A percentile compares a stretch with the other conserved stretches of the same genome.
Conservation (phyloP, 495 filamentous ascomycete species). For the Talaromyces trachyspermus region DNA sequence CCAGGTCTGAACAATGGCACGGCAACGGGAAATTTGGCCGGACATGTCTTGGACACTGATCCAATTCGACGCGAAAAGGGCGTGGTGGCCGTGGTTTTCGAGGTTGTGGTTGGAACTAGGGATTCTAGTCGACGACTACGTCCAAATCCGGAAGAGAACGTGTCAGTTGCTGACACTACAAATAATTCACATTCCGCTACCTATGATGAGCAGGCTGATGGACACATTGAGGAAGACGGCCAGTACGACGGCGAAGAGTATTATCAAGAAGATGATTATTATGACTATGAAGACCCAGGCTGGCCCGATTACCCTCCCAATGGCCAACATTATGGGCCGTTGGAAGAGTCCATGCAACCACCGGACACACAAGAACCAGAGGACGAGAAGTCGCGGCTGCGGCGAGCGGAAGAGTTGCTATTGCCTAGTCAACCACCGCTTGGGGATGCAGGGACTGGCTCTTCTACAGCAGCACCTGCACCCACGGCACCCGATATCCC, state of each 20-base stretch:
- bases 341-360: slow-evolving; percentile 36
- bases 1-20: slow-evolving; percentile 28
- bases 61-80: slow-evolving; percentile 79
- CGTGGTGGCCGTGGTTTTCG: slow-evolving; percentile 51
- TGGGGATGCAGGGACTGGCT: slow-evolving; percentile 37
- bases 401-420: slow-evolving; percentile 58
- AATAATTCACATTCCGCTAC: slow-evolving; percentile 2
- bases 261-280: slow-evolving; percentile 21
- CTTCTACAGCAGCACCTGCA: slow-evolving; percentile 30
- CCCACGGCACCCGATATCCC: slow-evolving; percentile 32
- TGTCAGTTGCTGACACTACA: neutral
- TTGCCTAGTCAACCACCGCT: slow-evolving; percentile 68
- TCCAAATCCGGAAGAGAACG: slow-evolving; percentile 32
- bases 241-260: slow-evolving; percentile 22
- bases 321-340: slow-evolving; percentile 19
- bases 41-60: slow-evolving; percentile 83
- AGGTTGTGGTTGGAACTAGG: slow-evolving; percentile 18
- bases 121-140: slow-evolving; percentile 62
- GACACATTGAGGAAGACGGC: slow-evolving; percentile 10
- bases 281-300: slow-evolving; percentile 29
- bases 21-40: slow-evolving; percentile 52
- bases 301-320: slow-evolving; percentile 26
- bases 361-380: slow-evolving; percentile 50
- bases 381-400: slow-evolving; percentile 63
- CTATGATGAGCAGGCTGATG: neutral